Base-by-base conservation (phyloP, 179 eudicot genomes). In the Pouteria campechiana region DNA sequence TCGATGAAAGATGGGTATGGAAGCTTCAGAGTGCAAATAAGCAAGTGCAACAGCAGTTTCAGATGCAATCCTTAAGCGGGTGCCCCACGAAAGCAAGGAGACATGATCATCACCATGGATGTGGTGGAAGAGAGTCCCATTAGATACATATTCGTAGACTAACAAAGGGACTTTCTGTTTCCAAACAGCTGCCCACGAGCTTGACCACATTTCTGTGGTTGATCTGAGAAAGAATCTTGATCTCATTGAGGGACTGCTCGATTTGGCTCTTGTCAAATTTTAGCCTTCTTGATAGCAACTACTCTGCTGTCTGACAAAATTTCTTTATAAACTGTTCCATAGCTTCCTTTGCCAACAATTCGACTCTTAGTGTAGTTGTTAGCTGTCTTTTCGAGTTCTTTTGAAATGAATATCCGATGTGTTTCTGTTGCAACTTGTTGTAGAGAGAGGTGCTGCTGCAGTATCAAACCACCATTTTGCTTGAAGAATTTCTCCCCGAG, bases 1-100 rank as follows among this genome's bases (percentile, higher is more conserved):
- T 25, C 82, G 50, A 16, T 71, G 82, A 27, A 70, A 56, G 14
- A 75, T 51, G 1, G 78, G 82, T n/a, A 41, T 57, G 1, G 68
- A 41, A 37, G 74, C 65, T 0, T 71, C 57, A 0, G 74, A 63
- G 32, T 75, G 78, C 20, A 75, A 54, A 43, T 75, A 75, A 1
- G 72, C 11, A 9, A 72, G 52, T 11, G 78, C 64, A 12, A 56
- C 66, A 5, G 78, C 74, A 3, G 72, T 44, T 39, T 75, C 82
- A 1, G 61, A 7, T 7, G 74, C 79, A 11, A 71, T 55, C 14
- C 69, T 61, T 23, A 75, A 19, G 10, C 78, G 67, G 34, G 42
- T 64, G 0, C 39, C 66, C 75, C 66, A 75, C 1, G 83, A 58
- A 3, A 72, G 30, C 67, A n/a, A n/a, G n/a, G n/a, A n/a, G 1